phyloP scores from a whole-genome alignment of 345 rosid species.

The Brassica juncea region DNA sequence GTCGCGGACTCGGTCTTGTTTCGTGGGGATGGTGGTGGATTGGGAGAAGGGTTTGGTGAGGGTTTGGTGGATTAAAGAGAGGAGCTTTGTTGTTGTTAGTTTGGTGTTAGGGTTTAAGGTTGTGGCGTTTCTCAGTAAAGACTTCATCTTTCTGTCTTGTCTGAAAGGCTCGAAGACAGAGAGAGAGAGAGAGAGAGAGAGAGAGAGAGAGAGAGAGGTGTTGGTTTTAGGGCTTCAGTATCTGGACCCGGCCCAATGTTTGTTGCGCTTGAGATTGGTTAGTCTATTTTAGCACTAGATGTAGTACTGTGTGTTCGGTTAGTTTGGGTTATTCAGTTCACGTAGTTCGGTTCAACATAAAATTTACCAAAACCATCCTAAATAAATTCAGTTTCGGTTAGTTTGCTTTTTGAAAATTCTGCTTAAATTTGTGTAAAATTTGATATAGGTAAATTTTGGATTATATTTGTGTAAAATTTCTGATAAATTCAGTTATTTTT shows the following conservation, averaged over 20 bases:
- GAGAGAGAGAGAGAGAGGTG: neutral
- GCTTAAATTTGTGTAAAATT: neutral
- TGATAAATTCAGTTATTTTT: too few species aligned
- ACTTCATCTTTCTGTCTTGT: neutral
- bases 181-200: neutral
- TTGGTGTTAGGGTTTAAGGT: constrained; percentile 33
- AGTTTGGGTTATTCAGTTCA: neutral
- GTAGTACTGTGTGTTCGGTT: neutral
- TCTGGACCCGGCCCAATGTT: neutral
- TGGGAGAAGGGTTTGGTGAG: constrained; percentile 53
- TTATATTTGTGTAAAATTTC: too few species aligned
- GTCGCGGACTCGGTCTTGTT: constrained; percentile 76
- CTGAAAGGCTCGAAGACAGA: neutral
- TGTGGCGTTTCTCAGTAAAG: constrained; percentile 20
- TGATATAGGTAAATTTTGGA: too few species aligned
- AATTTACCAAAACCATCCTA: too few species aligned
- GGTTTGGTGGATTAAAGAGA: constrained; percentile 1
- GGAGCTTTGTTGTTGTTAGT: neutral
- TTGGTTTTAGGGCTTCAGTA: neutral
- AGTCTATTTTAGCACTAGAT: too few species aligned
- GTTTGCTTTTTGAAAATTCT: neutral
- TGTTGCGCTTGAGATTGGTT: neutral
- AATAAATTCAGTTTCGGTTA: too few species aligned
- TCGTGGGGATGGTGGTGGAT: constrained; percentile 81
- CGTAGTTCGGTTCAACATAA: neutral